Evolutionary conservation across 345 rosid species (phyloP).

Genomic region (Brassica nigra): DNA sequence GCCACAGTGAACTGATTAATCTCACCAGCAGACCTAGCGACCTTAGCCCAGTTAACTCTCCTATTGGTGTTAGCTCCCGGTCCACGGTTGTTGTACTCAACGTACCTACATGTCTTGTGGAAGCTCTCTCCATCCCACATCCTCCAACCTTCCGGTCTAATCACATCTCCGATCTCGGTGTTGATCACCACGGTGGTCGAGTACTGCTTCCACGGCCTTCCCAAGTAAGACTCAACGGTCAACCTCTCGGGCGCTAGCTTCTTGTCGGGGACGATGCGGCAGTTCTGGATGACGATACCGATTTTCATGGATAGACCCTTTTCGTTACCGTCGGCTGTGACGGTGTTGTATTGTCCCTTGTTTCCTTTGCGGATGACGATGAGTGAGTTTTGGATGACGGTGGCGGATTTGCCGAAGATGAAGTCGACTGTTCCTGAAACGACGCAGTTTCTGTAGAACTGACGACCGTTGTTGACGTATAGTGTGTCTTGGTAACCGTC

Average conservation of each 20-base stretch:
- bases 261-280: conserved; percentile 71
- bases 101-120: conserved; percentile 43
- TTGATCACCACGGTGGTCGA: conserved; percentile 65
- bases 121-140: conserved; percentile 46
- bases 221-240: conserved; percentile 54
- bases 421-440: conserved; percentile 77
- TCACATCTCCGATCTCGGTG: conserved; percentile 55
- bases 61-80: conserved; percentile 52
- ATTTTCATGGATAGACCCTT: conserved; percentile 34
- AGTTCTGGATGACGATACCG: conserved; percentile 72
- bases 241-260: conserved; percentile 45
- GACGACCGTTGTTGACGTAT: conserved; percentile 57
- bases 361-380: conserved; percentile 58
- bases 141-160: conserved; percentile 66
- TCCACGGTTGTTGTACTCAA: conserved; percentile 66
- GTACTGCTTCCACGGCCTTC: conserved; percentile 77
- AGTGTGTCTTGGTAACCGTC: conserved; percentile 79
- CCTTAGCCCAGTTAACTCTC: conserved; percentile 62
- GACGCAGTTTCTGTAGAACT: conserved; percentile 67
- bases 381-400: conserved; percentile 67
- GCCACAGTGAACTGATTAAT: conserved; percentile 49
- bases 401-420: conserved; percentile 68
- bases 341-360: conserved; percentile 51
- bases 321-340: conserved; percentile 65
- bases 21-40: conserved; percentile 40